Evolutionary conservation across 192 early-diverging fungal species (phyloP).

Genomic region (Entomortierella parvispora): DNA sequence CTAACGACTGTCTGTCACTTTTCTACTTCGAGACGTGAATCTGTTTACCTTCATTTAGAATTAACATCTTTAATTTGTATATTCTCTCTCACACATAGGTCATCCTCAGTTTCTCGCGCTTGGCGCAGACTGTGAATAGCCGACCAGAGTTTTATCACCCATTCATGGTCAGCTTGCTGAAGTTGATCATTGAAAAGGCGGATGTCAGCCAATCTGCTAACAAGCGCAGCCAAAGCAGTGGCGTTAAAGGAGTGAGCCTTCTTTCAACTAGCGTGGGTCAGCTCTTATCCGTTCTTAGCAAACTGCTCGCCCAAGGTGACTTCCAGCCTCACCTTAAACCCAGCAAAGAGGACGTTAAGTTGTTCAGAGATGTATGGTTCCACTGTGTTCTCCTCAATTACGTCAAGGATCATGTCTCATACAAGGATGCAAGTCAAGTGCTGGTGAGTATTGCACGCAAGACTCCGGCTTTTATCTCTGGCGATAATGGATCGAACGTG

Average conservation of each 20-base stretch:
- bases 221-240: slow-evolving; percentile 47
- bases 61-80: no score
- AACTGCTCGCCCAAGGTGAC: slow-evolving; percentile 65
- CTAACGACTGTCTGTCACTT: no score
- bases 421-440: slow-evolving; percentile 76
- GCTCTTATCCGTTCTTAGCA: slow-evolving; percentile 67
- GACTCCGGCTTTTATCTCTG: slow-evolving; percentile 84
- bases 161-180: slow-evolving; percentile 61
- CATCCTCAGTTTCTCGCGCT: slow-evolving; percentile 46
- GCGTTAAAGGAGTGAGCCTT: slow-evolving; percentile 48
- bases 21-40: slow-evolving; percentile 20
- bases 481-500: slow-evolving; percentile 63
- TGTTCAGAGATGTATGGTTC: slow-evolving; percentile 94
- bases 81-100: slow-evolving; percentile 39
- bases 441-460: slow-evolving; percentile 80
- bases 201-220: slow-evolving; percentile 58
- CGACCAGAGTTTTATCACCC: slow-evolving; percentile 66
- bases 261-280: slow-evolving; percentile 61
- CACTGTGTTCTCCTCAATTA: slow-evolving; percentile 83
- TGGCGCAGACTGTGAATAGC: slow-evolving; percentile 55
- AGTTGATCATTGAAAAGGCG: slow-evolving; percentile 68
- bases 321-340: slow-evolving; percentile 65
- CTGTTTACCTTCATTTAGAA: background rate
- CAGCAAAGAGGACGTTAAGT: slow-evolving; percentile 66
- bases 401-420: slow-evolving; percentile 78